These are phyloP conservation scores for Colletotrichum sojae DNA, from an alignment of 2,329 filamentous ascomycete genomes.

Conservation along the genomic window DNA sequence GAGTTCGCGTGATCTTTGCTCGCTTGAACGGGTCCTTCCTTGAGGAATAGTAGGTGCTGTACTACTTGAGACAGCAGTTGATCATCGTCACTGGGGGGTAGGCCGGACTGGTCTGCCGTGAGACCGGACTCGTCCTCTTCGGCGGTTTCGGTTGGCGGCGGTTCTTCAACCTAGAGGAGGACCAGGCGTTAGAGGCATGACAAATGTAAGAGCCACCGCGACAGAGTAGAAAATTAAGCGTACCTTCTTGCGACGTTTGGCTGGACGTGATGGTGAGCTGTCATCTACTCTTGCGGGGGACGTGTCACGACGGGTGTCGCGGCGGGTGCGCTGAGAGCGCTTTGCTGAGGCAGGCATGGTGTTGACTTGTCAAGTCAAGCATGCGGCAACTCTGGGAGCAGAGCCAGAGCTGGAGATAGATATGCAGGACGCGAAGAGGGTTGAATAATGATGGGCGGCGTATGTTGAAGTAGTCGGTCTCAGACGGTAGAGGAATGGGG, in stretches of 20 bases:
- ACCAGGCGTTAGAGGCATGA: slow-evolving; percentile 30
- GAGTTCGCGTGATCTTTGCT: slow-evolving; percentile 74
- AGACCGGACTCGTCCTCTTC: slow-evolving; percentile 62
- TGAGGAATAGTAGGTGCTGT: slow-evolving; percentile 62
- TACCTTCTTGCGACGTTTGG: slow-evolving; percentile 76
- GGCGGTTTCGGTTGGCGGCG: slow-evolving; percentile 57
- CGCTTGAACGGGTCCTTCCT: slow-evolving; percentile 67
- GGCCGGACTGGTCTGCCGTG: slow-evolving; percentile 56
- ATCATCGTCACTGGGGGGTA: slow-evolving; percentile 64
- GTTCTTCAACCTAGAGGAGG: slow-evolving; percentile 52
- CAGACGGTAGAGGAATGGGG: slow-evolving; percentile 29
- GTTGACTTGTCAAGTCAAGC: slow-evolving; percentile 3
- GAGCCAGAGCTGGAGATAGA: not conserved
- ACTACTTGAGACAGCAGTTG: slow-evolving; percentile 70
- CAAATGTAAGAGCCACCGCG: not conserved
- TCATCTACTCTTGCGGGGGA: slow-evolving; percentile 56
- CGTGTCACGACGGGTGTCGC: slow-evolving; percentile 56
- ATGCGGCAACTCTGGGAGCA: slow-evolving; percentile 36
- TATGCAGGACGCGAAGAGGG: slow-evolving; percentile 5
- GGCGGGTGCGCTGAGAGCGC: slow-evolving; percentile 54
- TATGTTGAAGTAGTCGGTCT: slow-evolving; percentile 37
- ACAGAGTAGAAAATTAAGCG: slow-evolving; percentile 40
- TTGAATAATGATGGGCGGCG: slow-evolving; percentile 8
- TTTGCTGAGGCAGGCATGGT: slow-evolving; percentile 56
- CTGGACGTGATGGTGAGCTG: slow-evolving; percentile 73